phyloP scores from a whole-genome alignment of 108 stramenopile species.

The Cyclostephanos tholiformis region DNA sequence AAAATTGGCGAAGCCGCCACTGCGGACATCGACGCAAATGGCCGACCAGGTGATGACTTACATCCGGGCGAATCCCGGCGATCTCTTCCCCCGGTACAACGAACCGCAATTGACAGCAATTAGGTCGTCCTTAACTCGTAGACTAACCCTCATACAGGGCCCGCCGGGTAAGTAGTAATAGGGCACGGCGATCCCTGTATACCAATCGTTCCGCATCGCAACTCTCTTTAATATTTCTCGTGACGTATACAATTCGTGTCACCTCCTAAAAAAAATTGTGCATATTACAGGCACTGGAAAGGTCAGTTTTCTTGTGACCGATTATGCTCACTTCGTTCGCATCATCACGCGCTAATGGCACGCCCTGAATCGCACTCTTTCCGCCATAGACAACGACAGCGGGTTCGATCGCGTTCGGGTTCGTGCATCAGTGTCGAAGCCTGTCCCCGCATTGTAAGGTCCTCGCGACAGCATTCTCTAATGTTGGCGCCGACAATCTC shows the following conservation, averaged over 20 bases:
- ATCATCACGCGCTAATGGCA: neutral
- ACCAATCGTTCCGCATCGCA: neutral
- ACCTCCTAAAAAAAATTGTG: neutral
- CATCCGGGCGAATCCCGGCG: constrained; percentile 61
- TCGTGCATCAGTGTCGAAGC: constrained; percentile 77
- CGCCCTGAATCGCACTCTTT: neutral
- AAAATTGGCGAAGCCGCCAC: constrained; percentile 70
- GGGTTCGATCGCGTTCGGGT: constrained; percentile 82
- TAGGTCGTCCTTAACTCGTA: constrained; percentile 75
- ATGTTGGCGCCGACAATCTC: constrained; percentile 90
- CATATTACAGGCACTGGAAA: constrained; percentile 6
- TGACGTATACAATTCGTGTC: neutral
- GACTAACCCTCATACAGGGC: constrained; percentile 83
- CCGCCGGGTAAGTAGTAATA: constrained; percentile 82
- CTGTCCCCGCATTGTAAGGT: constrained; percentile 77
- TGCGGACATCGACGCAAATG: constrained; percentile 61
- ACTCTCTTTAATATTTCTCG: neutral
- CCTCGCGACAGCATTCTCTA: constrained; percentile 83
- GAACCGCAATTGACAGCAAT: constrained; percentile 81
- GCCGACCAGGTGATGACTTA: constrained; percentile 68
- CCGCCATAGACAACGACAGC: constrained; percentile 79
- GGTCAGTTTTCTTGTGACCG: neutral
- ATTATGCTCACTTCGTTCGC: no score
- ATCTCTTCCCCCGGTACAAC: constrained; percentile 68
- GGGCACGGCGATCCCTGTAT: no score